Conservation (phyloP, 148 eudicot species). For the Vaccinium macrocarpon region DNA sequence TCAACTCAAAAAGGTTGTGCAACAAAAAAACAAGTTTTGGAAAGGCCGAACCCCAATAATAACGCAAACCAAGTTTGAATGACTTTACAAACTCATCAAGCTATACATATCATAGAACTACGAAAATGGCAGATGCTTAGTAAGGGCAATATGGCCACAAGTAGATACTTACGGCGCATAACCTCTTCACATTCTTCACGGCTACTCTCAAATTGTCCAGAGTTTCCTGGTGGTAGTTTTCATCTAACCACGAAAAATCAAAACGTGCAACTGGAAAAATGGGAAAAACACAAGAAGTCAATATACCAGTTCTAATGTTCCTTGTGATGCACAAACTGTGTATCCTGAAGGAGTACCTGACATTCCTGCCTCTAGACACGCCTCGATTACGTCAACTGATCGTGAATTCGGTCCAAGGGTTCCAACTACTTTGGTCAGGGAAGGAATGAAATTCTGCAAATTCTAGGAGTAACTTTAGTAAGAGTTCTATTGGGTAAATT, state of each 20-base stretch:
- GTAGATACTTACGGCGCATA: slow-evolving; percentile 52
- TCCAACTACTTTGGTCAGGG: slow-evolving; percentile 56
- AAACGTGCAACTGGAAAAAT: slow-evolving; percentile 52
- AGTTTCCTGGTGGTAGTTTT: slow-evolving; percentile 57
- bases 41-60: neutral
- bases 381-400: slow-evolving; percentile 49
- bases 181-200: slow-evolving; percentile 37
- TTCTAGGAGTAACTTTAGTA: neutral
- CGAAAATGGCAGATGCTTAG: neutral
- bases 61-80: neutral
- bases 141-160: neutral
- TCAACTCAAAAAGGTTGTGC: neutral
- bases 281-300: neutral
- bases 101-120: neutral
- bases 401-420: slow-evolving; percentile 61
- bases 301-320: neutral
- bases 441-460: slow-evolving; percentile 36
- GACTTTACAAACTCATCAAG: neutral
- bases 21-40: neutral
- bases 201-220: slow-evolving; percentile 51
- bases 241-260: slow-evolving; percentile 59
- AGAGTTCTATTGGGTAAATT: neutral
- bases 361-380: slow-evolving; percentile 66
- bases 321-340: neutral
- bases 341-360: slow-evolving; percentile 31